Percentiles rank a stretch among this genome's conserved stretches.
These are phyloP conservation scores for Phytophthora agathidicida DNA, from an alignment of 352 stramenopile species.

Conservation along the genomic window DNA sequence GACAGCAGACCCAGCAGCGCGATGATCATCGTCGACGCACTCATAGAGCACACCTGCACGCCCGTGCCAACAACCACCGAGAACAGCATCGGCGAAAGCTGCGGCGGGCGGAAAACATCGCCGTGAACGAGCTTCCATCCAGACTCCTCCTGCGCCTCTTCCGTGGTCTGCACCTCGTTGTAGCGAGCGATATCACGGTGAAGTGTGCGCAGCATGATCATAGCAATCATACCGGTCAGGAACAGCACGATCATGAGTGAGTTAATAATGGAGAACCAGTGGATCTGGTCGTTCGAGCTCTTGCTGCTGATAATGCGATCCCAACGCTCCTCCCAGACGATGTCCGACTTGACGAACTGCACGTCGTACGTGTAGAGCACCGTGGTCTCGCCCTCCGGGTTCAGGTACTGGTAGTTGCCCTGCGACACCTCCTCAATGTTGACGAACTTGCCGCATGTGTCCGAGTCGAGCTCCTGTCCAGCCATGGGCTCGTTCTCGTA, in stretches of 20 bases:
- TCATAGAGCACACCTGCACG: constrained; percentile 96
- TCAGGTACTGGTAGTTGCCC: constrained; percentile 86
- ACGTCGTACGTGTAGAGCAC: constrained; percentile 99
- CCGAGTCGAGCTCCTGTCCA: constrained; percentile 79
- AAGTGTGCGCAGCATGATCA: constrained; percentile 99
- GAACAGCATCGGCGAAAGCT: constrained; percentile 94
- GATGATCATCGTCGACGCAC: constrained; percentile 95
- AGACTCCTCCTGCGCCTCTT: constrained; percentile 95
- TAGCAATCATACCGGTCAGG: constrained; percentile 98
- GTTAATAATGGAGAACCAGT: constrained; percentile 99
- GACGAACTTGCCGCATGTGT: constrained; percentile 90
- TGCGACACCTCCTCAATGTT: constrained; percentile 85
- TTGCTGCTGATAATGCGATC: constrained; percentile 98
- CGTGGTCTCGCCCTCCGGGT: constrained; percentile 67
- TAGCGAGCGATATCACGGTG: constrained; percentile 97
- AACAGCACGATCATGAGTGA: constrained; percentile 99
- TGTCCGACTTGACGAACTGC: constrained; percentile 94
- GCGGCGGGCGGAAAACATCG: constrained; percentile 98
- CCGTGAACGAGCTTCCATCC: constrained; percentile 98
- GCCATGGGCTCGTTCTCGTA: constrained; percentile 86
- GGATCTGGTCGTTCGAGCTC: constrained; percentile 98
- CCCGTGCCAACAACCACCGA: constrained; percentile 96
- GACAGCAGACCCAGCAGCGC: constrained; percentile 95
- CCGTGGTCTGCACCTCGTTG: constrained; percentile 95
- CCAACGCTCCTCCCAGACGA: constrained; percentile 98